These are phyloP conservation scores for Arthrobotrys iridis DNA, from an alignment of 2,329 filamentous ascomycete genomes.

Conservation along the genomic window DNA sequence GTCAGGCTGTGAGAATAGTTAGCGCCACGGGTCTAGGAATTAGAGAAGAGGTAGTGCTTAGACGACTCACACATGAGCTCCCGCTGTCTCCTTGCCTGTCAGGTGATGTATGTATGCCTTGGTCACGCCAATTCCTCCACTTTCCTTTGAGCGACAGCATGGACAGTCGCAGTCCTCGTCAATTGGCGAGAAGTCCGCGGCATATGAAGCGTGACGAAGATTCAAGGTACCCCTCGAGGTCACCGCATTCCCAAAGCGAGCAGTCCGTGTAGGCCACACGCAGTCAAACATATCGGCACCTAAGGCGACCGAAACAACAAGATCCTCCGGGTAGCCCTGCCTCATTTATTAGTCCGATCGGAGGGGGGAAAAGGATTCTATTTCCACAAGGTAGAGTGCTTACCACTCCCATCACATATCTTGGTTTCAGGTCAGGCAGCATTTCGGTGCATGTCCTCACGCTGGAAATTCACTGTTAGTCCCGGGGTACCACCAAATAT, in stretches of 20 bases:
- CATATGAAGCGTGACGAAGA: constrained; percentile 78
- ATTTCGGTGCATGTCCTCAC: constrained; percentile 77
- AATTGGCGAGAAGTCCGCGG: constrained; percentile 82
- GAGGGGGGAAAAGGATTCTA: not conserved
- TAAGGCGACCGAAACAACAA: constrained; percentile 90
- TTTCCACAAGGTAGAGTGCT: constrained; percentile 55
- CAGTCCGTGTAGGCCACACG: constrained; percentile 96
- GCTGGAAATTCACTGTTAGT: constrained; percentile 67
- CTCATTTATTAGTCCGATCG: not conserved
- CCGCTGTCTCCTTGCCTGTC: constrained; percentile 91
- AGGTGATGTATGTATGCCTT: constrained; percentile 91
- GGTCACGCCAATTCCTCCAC: constrained; percentile 78
- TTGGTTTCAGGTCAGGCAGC: constrained; percentile 89
- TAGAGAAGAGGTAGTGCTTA: not conserved
- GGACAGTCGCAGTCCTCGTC: constrained; percentile 83
- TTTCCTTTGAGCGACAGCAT: constrained; percentile 74
- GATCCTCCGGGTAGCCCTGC: constrained; percentile 89
- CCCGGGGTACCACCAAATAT: not conserved
- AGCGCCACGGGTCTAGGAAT: not conserved
- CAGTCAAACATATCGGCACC: constrained; percentile 99
- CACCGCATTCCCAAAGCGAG: constrained; percentile 93
- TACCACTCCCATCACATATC: constrained; percentile 97
- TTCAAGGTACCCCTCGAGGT: constrained; percentile 85
- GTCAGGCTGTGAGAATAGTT: constrained; percentile 70
- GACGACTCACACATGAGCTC: constrained; percentile 71